phyloP scores from a whole-genome alignment of 371 early-diverging fungal genomes.

The Mucor saturninus region DNA sequence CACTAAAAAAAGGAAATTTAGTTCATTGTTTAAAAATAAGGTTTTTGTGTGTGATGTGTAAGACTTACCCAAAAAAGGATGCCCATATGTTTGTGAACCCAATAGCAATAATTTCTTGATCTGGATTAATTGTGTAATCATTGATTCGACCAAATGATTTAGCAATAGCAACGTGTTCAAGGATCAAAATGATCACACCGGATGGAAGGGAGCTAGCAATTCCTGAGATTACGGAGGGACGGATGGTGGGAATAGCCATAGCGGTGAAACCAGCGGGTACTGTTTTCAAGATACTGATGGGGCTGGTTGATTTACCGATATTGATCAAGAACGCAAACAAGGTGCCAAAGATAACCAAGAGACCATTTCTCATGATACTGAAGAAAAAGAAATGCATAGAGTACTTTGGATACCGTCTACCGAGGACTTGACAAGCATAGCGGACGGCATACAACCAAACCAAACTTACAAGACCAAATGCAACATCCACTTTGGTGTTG shows the following conservation, averaged over 20 bases:
- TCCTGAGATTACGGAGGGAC: slow-evolving; percentile 39
- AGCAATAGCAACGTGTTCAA: slow-evolving; percentile 87
- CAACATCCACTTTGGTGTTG: slow-evolving; percentile 54
- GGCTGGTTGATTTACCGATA: slow-evolving; percentile 45
- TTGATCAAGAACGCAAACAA: slow-evolving; percentile 51
- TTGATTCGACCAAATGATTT: slow-evolving; percentile 81
- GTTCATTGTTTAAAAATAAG: not conserved
- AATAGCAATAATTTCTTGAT: slow-evolving; percentile 88
- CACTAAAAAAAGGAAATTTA: slow-evolving; percentile 14
- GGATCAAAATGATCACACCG: slow-evolving; percentile 72
- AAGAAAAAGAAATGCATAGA: slow-evolving; percentile 51
- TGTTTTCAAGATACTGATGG: slow-evolving; percentile 66
- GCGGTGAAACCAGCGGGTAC: slow-evolving; percentile 76
- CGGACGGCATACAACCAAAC: slow-evolving; percentile 58
- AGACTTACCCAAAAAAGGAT: slow-evolving; percentile 72
- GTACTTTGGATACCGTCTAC: slow-evolving; percentile 49
- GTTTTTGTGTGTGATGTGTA: not conserved
- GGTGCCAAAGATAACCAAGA: slow-evolving; percentile 54
- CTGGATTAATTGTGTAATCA: slow-evolving; percentile 67
- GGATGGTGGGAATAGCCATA: slow-evolving; percentile 58
- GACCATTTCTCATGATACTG: slow-evolving; percentile 57
- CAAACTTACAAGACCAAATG: slow-evolving; percentile 56
- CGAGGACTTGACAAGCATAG: slow-evolving; percentile 37
- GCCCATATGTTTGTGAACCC: slow-evolving; percentile 84
- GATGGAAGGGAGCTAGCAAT: slow-evolving; percentile 64